Evolutionary conservation across 495 filamentous ascomycete genomes (phyloP), one percentile per base, ranked within the genome.

Genomic region (Penicillium dipodomyicola): DNA sequence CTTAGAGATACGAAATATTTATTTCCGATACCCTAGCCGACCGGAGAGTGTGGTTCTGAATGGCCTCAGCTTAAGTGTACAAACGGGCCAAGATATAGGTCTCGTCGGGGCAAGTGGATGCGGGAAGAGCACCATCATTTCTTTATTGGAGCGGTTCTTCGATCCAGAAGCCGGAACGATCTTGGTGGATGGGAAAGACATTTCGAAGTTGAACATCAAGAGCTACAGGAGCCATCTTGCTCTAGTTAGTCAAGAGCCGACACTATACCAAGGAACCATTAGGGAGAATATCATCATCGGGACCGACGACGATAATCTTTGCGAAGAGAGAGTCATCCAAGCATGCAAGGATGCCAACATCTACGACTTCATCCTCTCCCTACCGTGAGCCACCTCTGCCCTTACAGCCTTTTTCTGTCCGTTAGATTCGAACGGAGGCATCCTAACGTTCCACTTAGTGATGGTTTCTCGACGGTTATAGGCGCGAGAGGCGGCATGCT

Each of bases 281-380:
- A 77, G 79, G 29, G 90, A 95, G 49, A 94, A 93, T 60, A 82
- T 93, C 55, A 67, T 92, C 6, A 72, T 92, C 3, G 87, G 88
- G 9, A 76, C 77, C 8, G 79, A 83, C 53, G 69, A 72, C 5
- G 79, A 85, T 3, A 77, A 86, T 42, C 80, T 88, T 17, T 65
- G 81, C 0, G 88, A 93, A 42, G 85, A 84, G 40, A 78, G 77
- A 8, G 79, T 94, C 46, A 78, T 84, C 42, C 77, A 84, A 56
- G 88, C 87, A 10, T 91, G 88, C 76, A 85, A 84, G 56, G 86
- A 91, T 62, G 90, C 90, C 42, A 95, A 93, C 60, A 95, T 95
- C 61, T 89, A 91, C 67, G 89, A 92, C 58, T 94, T 92, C 70
- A 90, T 94, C 68, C 78, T 84, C 62, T 85, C 83, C 37, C 70